A percentile compares a stretch with the other conserved stretches of the same genome.
Conservation (phyloP, 2,329 filamentous ascomycete species). For the Alternaria sp. region DNA sequence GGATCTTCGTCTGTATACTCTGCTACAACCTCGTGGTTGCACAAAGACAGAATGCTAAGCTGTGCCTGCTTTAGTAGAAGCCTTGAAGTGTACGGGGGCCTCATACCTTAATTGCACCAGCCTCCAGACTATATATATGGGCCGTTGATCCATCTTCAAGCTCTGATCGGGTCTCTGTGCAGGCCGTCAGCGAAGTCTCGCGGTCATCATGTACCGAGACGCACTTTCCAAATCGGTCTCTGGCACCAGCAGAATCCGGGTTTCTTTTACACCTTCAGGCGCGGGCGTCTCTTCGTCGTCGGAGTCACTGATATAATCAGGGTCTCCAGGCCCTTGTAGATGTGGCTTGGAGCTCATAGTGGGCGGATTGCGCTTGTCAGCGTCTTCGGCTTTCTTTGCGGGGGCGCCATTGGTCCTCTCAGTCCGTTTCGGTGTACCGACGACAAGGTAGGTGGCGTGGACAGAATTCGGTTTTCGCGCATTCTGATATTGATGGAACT, state of each 20-base stretch:
- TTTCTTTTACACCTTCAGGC: slow-evolving; percentile 55
- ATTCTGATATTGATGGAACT: slow-evolving; percentile 84
- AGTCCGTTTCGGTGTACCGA: slow-evolving; percentile 66
- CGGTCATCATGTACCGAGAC: slow-evolving; percentile 17
- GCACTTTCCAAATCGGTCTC: slow-evolving; percentile 77
- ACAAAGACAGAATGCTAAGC: slow-evolving; percentile 75
- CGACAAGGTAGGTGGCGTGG: slow-evolving; percentile 92
- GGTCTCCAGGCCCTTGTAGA: slow-evolving; percentile 40
- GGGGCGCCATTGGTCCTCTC: slow-evolving; percentile 50
- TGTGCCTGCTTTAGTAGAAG: slow-evolving; percentile 58
- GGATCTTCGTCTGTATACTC: slow-evolving; percentile 67
- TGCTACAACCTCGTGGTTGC: slow-evolving; percentile 68
- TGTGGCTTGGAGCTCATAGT: slow-evolving; percentile 73
- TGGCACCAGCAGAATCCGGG: slow-evolving; percentile 70
- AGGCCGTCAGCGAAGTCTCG: slow-evolving; percentile 19
- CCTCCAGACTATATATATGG: slow-evolving; percentile 86
- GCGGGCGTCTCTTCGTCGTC: slow-evolving; percentile 54
- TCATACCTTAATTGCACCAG: slow-evolving; percentile 70
- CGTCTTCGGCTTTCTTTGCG: slow-evolving; percentile 67
- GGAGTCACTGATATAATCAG: slow-evolving; percentile 24
- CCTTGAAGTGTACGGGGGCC: background rate
- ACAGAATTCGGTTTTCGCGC: slow-evolving; percentile 74
- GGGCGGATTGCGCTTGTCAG: slow-evolving; percentile 71
- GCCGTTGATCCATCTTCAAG: slow-evolving; percentile 80
- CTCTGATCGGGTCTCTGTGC: slow-evolving; percentile 68